Conservation (phyloP, 176 grass and related monocot species). For the Eleusine coracana region DNA sequence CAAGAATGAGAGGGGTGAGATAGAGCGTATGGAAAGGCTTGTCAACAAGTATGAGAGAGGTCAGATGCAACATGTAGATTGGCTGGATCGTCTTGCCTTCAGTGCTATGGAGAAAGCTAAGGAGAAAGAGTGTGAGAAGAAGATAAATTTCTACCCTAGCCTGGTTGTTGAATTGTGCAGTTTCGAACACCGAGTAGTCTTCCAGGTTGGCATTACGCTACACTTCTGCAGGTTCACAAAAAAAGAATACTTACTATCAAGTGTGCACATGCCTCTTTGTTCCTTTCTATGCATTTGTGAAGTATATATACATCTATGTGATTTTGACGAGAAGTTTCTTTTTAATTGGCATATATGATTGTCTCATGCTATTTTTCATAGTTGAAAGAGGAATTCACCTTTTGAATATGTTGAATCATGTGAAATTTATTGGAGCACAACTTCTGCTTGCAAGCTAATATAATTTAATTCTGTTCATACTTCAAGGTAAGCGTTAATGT, state of each 20-base stretch:
- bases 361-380: neutral
- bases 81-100: constrained; percentile 89
- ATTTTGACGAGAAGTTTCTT: neutral
- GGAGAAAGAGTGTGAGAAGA: constrained; percentile 61
- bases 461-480: constrained; percentile 4
- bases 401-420: neutral
- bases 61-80: constrained; percentile 91
- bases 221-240: neutral
- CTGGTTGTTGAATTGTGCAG: constrained; percentile 85
- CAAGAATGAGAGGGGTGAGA: constrained; percentile 81
- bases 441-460: neutral
- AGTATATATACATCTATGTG: constrained; percentile 4
- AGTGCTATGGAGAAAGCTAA: constrained; percentile 80
- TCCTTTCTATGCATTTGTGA: neutral
- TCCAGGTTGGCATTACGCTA: constrained; percentile 63
- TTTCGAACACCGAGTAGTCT: constrained; percentile 92
- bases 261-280: neutral
- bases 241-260: constrained; percentile 2
- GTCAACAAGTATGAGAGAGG: constrained; percentile 97
- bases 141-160: constrained; percentile 68
- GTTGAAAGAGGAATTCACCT: neutral
- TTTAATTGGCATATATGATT: neutral
- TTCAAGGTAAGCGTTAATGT: neutral
- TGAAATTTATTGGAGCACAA: constrained; percentile 9
- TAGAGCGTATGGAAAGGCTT: constrained; percentile 88